Conservation (phyloP, 805 yeast species). For the Candida loeiensis region DNA sequence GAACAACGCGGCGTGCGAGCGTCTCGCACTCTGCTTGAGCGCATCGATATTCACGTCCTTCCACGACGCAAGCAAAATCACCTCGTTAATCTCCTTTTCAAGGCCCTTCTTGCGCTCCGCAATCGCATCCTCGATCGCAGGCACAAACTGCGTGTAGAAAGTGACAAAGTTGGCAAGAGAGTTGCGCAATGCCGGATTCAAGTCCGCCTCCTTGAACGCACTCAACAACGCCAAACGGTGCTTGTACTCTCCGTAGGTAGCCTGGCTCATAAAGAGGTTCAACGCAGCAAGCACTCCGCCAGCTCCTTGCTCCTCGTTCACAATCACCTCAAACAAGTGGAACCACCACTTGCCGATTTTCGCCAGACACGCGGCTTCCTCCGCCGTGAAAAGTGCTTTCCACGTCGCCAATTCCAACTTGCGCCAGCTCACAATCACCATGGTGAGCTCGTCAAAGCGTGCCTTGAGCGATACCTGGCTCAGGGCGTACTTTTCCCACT, state of each 20-base stretch:
- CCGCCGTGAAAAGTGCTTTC: constrained; percentile 69
- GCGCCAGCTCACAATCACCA: constrained; percentile 86
- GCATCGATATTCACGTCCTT: constrained; percentile 94
- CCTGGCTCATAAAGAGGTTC: constrained; percentile 69
- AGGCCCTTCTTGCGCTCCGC: constrained; percentile 47
- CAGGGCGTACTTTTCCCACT: constrained; percentile 93
- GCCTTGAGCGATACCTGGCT: constrained; percentile 61
- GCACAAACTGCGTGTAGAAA: constrained; percentile 65
- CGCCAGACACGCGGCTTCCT: constrained; percentile 47
- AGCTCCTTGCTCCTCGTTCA: constrained; percentile 39
- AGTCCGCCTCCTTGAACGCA: constrained; percentile 49
- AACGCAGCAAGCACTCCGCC: constrained; percentile 50
- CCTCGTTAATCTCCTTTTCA: constrained; percentile 79
- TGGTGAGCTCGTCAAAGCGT: constrained; percentile 56
- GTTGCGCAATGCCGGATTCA: constrained; percentile 16
- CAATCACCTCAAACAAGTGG: constrained; percentile 77
- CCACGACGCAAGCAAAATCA: constrained; percentile 91
- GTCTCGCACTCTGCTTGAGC: constrained; percentile 86
- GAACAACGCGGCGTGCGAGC: constrained; percentile 80
- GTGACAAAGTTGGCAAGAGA: constrained; percentile 55
- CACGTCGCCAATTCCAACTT: constrained; percentile 81
- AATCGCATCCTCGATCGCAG: constrained; percentile 46
- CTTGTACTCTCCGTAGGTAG: constrained; percentile 71
- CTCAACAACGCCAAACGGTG: constrained; percentile 56
- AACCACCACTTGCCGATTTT: constrained; percentile 86